These are phyloP conservation scores for Onygenales sp. DNA, from an alignment of 2,329 filamentous ascomycete genomes.

Conservation along the genomic window DNA sequence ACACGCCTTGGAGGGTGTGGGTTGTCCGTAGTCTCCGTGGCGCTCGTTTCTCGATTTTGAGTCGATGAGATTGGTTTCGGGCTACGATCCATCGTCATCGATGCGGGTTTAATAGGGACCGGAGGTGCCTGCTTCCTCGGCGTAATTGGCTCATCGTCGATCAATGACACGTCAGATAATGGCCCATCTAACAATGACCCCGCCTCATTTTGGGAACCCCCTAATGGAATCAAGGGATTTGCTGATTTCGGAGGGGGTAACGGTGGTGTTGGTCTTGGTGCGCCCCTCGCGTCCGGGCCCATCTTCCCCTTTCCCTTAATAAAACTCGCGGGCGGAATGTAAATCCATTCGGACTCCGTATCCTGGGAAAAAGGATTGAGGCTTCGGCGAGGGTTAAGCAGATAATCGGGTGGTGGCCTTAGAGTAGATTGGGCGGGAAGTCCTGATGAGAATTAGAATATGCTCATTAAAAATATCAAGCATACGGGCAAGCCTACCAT, in stretches of 20 bases:
- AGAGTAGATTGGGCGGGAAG: conserved; percentile 67
- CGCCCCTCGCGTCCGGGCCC: not conserved
- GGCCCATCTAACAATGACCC: not conserved
- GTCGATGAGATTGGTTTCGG: not conserved
- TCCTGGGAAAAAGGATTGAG: conserved; percentile 72
- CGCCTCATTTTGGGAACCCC: not conserved
- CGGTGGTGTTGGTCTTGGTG: not conserved
- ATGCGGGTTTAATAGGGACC: conserved; percentile 2
- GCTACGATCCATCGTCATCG: conserved; percentile 1
- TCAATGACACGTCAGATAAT: not conserved
- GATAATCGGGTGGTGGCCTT: conserved; percentile 53
- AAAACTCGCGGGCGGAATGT: conserved; percentile 11
- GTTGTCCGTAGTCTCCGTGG: not conserved
- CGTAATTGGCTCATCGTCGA: not conserved
- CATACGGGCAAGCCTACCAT: conserved; percentile 32
- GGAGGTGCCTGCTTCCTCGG: conserved; percentile 5
- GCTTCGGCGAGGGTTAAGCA: conserved; percentile 62
- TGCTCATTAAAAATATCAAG: conserved; percentile 9
- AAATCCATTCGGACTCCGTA: conserved; percentile 76
- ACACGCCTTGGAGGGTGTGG: not conserved
- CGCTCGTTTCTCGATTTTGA: not conserved
- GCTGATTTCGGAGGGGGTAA: not conserved
- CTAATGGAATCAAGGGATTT: not conserved
- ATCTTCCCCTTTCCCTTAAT: conserved; percentile 9
- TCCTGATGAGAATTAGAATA: conserved; percentile 32